Evolutionary conservation across 1,284 basidiomycete species (phyloP).

Genomic region (Anthracocystis walkeri): DNA sequence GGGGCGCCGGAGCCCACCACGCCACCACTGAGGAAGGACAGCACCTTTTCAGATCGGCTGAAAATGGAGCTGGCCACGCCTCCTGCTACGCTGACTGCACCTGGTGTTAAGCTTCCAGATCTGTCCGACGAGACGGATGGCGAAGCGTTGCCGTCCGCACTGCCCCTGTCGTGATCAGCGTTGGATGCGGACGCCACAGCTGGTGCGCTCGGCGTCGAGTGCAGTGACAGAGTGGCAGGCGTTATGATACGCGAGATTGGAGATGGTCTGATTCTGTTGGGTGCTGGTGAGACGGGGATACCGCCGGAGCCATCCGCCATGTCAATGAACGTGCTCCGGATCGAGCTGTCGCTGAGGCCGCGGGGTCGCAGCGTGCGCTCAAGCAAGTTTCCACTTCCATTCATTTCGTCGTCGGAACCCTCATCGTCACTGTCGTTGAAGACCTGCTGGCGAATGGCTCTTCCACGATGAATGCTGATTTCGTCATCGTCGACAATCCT

Average conservation of each 20-base stretch:
- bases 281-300: slow-evolving; percentile 22
- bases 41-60: slow-evolving; percentile 44
- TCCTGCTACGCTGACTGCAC: slow-evolving; percentile 19
- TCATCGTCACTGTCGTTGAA: slow-evolving; percentile 47
- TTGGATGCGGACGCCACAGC: slow-evolving; percentile 2
- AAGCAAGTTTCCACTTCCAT: slow-evolving; percentile 26
- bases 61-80: slow-evolving; percentile 38
- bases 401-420: slow-evolving; percentile 35
- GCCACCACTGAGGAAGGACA: slow-evolving; percentile 46
- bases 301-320: slow-evolving; percentile 26
- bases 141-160: slow-evolving; percentile 26
- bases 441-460: slow-evolving; percentile 44
- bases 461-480: slow-evolving; percentile 54
- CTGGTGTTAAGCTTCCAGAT: slow-evolving; percentile 40
- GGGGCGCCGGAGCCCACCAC: slow-evolving; percentile 33
- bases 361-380: slow-evolving; percentile 52
- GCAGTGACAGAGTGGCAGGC: slow-evolving; percentile 60
- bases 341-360: slow-evolving; percentile 65
- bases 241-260: slow-evolving; percentile 61
- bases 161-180: slow-evolving; percentile 8
- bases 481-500: slow-evolving; percentile 65
- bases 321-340: slow-evolving; percentile 64
- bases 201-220: slow-evolving; percentile 32
- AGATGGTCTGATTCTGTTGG: slow-evolving; percentile 32
- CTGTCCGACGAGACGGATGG: slow-evolving; percentile 38